phyloP scores from a whole-genome alignment of 176 grass and related monocot species.

The Oropetium thomaeum region DNA sequence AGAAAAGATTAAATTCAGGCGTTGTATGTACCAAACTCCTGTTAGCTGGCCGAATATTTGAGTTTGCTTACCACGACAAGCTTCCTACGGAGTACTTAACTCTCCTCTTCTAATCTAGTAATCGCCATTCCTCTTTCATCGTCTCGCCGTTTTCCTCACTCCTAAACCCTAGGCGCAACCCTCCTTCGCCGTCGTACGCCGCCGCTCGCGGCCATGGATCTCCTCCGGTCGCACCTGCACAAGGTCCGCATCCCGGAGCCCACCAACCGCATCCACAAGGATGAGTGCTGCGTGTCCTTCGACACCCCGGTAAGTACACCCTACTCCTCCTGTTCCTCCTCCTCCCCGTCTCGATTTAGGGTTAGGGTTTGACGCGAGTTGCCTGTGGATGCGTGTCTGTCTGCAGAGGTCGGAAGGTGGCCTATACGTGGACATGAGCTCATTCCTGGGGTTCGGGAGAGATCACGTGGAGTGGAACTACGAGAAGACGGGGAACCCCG shows the following conservation, averaged over 20 bases:
- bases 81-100: not conserved
- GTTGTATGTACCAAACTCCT: too few relatives aligned
- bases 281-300: constrained; percentile 96
- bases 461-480: constrained; percentile 73
- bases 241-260: constrained; percentile 96
- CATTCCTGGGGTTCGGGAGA: constrained; percentile 89
- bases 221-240: constrained; percentile 75
- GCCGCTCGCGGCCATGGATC: constrained; percentile 63
- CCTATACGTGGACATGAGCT: constrained; percentile 77
- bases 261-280: constrained; percentile 90
- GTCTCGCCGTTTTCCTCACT: constrained; percentile 1
- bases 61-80: not conserved
- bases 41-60: not conserved
- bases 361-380: constrained; percentile 13
- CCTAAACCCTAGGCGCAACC: constrained; percentile 42
- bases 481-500: constrained; percentile 74
- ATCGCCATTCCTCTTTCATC: not conserved
- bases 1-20: too few relatives aligned
- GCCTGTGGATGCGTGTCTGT: not conserved
- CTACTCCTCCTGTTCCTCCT: not conserved
- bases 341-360: not conserved
- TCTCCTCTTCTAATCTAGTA: not conserved
- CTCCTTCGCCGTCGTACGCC: not conserved
- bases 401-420: constrained; percentile 79
- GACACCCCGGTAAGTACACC: constrained; percentile 60